These are phyloP conservation scores for Blastobotrys raffinosifermentans DNA, from an alignment of 1,139 yeast species.

Conservation along the genomic window DNA sequence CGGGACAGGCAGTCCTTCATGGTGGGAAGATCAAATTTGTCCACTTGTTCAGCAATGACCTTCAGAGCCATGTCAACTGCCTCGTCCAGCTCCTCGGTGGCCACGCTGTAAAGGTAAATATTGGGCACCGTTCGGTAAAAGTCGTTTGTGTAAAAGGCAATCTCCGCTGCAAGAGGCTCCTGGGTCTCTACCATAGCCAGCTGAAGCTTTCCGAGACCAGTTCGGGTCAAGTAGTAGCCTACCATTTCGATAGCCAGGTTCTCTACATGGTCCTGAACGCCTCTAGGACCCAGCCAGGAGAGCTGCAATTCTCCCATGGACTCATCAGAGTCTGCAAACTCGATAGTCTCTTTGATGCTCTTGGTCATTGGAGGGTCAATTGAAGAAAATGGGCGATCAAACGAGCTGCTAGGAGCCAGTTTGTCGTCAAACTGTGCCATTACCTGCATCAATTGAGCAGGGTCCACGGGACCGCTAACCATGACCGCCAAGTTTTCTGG, in stretches of 20 bases:
- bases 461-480: conserved; percentile 79
- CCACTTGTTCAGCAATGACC: conserved; percentile 47
- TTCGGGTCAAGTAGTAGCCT: conserved; percentile 68
- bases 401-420: conserved; percentile 38
- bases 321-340: conserved; percentile 88
- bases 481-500: conserved; percentile 82
- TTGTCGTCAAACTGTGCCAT: conserved; percentile 60
- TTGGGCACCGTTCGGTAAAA: conserved; percentile 55
- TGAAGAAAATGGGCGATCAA: conserved; percentile 66
- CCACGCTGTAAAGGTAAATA: conserved; percentile 66
- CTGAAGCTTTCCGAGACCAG: conserved; percentile 55
- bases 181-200: conserved; percentile 72
- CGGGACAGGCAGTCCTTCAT: conserved; percentile 64
- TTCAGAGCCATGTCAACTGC: conserved; percentile 49
- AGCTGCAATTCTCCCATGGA: conserved; percentile 69
- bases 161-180: conserved; percentile 73
- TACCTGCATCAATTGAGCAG: conserved; percentile 55
- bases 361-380: conserved; percentile 38
- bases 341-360: conserved; percentile 45
- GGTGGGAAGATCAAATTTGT: conserved; percentile 56
- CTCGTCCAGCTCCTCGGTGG: conserved; percentile 52
- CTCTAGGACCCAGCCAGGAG: conserved; percentile 76
- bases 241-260: conserved; percentile 67
- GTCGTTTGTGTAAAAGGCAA: conserved; percentile 59
- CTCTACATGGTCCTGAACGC: conserved; percentile 44